Evolutionary conservation across 371 early-diverging fungal species (phyloP).

Genomic region (Batkoa obscura): DNA sequence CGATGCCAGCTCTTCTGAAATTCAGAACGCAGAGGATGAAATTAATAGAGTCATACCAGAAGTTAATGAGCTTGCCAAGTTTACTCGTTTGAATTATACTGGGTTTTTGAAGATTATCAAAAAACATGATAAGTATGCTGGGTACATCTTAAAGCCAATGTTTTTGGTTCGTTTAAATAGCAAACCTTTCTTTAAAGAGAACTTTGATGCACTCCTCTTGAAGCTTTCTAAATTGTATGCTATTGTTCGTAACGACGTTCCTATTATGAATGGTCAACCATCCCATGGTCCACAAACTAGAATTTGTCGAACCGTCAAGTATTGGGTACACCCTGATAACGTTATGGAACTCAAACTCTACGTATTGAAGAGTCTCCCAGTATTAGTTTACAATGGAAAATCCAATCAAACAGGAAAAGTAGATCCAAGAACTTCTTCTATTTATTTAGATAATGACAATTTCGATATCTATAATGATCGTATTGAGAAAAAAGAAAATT

Average conservation of each 20-base stretch:
- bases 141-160: constrained; percentile 66
- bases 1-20: constrained; percentile 35
- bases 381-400: constrained; percentile 73
- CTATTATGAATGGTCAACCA: constrained; percentile 4
- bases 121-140: constrained; percentile 84
- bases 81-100: constrained; percentile 86
- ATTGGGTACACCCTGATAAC: constrained; percentile 99
- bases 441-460: constrained; percentile 94
- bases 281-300: constrained; percentile 19
- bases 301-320: constrained; percentile 91
- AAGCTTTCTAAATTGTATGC: constrained; percentile 82
- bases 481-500: constrained; percentile 85
- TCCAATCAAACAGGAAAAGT: constrained; percentile 17
- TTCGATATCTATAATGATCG: constrained; percentile 90
- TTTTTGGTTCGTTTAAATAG: constrained; percentile 74
- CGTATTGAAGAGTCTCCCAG: constrained; percentile 92
- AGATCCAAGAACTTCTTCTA: constrained; percentile 87
- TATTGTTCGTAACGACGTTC: constrained; percentile 54
- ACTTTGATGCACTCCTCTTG: constrained; percentile 75
- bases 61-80: constrained; percentile 83
- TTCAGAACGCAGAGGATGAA: constrained; percentile 52
- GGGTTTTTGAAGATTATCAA: constrained; percentile 95
- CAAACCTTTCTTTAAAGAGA: constrained; percentile 79
- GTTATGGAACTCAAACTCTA: constrained; percentile 87
- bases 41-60: constrained; percentile 71